These are phyloP conservation scores for Leishmania martiniquensis DNA, from an alignment of 208 protist species.

Conservation along the genomic window DNA sequence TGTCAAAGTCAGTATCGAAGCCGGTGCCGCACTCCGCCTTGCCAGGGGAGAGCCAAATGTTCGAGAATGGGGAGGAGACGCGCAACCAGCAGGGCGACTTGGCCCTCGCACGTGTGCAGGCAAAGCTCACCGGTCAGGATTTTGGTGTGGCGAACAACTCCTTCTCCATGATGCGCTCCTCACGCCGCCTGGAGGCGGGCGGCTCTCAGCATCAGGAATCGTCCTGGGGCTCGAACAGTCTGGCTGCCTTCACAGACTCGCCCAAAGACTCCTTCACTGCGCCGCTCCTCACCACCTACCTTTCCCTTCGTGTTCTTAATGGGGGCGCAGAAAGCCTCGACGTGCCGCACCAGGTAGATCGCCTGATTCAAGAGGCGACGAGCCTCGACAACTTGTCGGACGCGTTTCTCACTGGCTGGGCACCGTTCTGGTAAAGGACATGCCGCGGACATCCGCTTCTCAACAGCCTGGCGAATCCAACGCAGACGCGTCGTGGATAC, in stretches of 20 bases:
- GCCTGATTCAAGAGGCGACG: slow-evolving; percentile 89
- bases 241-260: slow-evolving; percentile 42
- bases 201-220: slow-evolving; percentile 40
- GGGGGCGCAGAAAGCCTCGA: slow-evolving; percentile 67
- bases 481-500: not conserved
- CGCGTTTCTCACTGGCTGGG: slow-evolving; percentile 92
- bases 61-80: slow-evolving; percentile 64
- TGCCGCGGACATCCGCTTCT: not conserved
- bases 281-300: slow-evolving; percentile 78
- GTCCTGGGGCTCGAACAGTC: slow-evolving; percentile 51
- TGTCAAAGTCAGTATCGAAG: slow-evolving; percentile 78
- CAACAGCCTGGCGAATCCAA: not conserved
- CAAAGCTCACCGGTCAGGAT: slow-evolving; percentile 89
- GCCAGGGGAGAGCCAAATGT: slow-evolving; percentile 23
- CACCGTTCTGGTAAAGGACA: slow-evolving; percentile 83
- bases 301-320: slow-evolving; percentile 63
- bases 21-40: slow-evolving; percentile 20
- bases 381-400: slow-evolving; percentile 89
- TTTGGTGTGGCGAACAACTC: slow-evolving; percentile 76
- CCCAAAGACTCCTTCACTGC: slow-evolving; percentile 43
- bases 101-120: slow-evolving; percentile 81
- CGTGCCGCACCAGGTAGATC: slow-evolving; percentile 87
- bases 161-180: slow-evolving; percentile 52
- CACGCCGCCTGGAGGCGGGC: slow-evolving; percentile 33
- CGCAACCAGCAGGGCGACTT: slow-evolving; percentile 87